Evolutionary conservation across 2,329 filamentous ascomycete genomes (phyloP).

Genomic region (Botrytis galanthina): DNA sequence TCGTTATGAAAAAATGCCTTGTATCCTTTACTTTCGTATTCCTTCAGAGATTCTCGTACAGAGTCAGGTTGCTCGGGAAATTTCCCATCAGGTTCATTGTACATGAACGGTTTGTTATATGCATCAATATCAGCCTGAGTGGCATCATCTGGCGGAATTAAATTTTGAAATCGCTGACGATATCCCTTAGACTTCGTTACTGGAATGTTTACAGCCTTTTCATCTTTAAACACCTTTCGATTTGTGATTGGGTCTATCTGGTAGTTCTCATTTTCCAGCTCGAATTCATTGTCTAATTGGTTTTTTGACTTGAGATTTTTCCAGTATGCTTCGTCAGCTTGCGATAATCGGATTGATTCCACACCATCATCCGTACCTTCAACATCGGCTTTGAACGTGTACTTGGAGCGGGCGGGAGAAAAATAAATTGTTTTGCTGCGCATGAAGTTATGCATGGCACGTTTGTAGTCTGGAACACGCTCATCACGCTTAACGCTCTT

Average conservation of each 20-base stretch:
- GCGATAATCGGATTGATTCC: conserved; percentile 5
- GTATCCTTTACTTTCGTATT: conserved; percentile 40
- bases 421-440: conserved; percentile 11
- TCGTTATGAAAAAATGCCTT: conserved; percentile 31
- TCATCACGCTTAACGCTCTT: conserved; percentile 33
- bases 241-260: conserved; percentile 61
- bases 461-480: neutral
- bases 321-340: conserved; percentile 3
- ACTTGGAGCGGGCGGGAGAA: neutral
- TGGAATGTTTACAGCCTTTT: conserved; percentile 25
- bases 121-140: conserved; percentile 18
- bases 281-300: neutral
- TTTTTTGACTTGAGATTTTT: neutral
- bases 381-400: conserved; percentile 8
- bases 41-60: conserved; percentile 40
- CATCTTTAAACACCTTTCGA: conserved; percentile 44
- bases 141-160: conserved; percentile 29
- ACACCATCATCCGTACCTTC: conserved; percentile 13
- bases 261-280: conserved; percentile 37
- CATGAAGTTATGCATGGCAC: conserved; percentile 11
- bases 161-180: conserved; percentile 39
- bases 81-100: conserved; percentile 43
- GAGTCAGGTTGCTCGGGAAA: conserved; percentile 31
- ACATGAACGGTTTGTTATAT: conserved; percentile 38
- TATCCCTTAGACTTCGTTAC: conserved; percentile 40